Evolutionary conservation across 2,329 filamentous ascomycete genomes (phyloP).

Genomic region (Ciborinia camelliae): DNA sequence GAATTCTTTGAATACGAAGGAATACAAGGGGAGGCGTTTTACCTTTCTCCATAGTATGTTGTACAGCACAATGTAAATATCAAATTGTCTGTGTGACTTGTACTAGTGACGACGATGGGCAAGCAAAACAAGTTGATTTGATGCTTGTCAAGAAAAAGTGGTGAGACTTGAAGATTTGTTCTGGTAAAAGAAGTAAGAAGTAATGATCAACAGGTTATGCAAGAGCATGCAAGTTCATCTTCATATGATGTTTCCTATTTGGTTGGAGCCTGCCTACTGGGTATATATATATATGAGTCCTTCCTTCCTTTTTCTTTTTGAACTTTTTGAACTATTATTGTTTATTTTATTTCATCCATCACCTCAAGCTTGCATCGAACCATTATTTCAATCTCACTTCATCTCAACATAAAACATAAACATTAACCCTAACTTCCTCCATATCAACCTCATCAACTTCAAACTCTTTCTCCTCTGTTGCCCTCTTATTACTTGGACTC

Average conservation of each 20-base stretch:
- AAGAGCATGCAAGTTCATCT: not conserved
- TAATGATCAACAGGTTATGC: constrained; percentile 3
- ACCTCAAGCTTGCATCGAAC: not conserved
- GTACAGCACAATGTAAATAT: too few species aligned
- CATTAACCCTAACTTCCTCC: not conserved
- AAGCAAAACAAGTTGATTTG: too few species aligned
- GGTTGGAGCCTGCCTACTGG: too few species aligned
- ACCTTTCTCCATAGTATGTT: constrained; percentile 1
- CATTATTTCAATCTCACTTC: not conserved
- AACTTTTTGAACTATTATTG: not conserved
- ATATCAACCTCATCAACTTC: not conserved
- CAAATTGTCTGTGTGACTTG: not conserved
- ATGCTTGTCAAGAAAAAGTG: not conserved
- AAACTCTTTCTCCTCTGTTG: not conserved
- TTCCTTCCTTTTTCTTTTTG: not conserved
- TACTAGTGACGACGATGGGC: not conserved
- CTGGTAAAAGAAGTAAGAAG: not conserved
- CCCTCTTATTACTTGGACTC: not conserved
- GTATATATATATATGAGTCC: not conserved
- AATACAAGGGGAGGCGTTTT: not conserved
- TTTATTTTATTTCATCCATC: too few species aligned
- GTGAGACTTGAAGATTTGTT: not conserved
- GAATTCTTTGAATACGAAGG: constrained; percentile 2
- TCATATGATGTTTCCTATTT: not conserved
- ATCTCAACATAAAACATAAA: not conserved